Evolutionary conservation across 163 green algal genomes (phyloP).

Genomic region (Smithsoniella earleae): DNA sequence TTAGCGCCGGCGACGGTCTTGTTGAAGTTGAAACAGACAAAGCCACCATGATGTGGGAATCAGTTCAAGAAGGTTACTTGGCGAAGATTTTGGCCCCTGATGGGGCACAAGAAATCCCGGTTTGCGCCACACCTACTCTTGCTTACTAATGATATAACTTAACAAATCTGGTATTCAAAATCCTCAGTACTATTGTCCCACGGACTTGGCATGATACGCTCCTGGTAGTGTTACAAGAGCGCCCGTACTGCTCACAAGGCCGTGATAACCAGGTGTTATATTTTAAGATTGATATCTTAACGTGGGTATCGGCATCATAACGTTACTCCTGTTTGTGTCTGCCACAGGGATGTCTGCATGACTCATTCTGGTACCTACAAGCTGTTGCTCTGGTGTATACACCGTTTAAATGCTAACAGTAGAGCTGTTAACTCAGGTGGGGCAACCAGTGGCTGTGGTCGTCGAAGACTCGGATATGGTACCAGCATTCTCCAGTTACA

Average conservation of each 20-base stretch:
- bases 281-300: no score
- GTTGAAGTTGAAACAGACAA: constrained; percentile 93
- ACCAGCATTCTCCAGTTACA: constrained; percentile 59
- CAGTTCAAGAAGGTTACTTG: constrained; percentile 87
- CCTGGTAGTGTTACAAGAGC: no score
- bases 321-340: no score
- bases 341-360: no score
- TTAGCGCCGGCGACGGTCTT: constrained; percentile 67
- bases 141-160: no score
- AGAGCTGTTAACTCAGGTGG: constrained; percentile 32
- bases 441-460: constrained; percentile 69
- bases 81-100: constrained; percentile 76
- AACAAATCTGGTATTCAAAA: no score
- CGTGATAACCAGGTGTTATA: no score
- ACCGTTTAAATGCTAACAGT: not conserved
- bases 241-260: no score
- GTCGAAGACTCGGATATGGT: constrained; percentile 72
- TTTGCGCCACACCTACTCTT: constrained; percentile 38
- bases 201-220: no score
- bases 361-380: not conserved
- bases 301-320: no score
- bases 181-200: no score
- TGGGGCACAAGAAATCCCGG: constrained; percentile 60
- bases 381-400: not conserved
- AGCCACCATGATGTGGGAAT: constrained; percentile 71